phyloP scores from a whole-genome alignment of 1,284 basidiomycete species.

The Cutaneotrichosporon sp. region DNA sequence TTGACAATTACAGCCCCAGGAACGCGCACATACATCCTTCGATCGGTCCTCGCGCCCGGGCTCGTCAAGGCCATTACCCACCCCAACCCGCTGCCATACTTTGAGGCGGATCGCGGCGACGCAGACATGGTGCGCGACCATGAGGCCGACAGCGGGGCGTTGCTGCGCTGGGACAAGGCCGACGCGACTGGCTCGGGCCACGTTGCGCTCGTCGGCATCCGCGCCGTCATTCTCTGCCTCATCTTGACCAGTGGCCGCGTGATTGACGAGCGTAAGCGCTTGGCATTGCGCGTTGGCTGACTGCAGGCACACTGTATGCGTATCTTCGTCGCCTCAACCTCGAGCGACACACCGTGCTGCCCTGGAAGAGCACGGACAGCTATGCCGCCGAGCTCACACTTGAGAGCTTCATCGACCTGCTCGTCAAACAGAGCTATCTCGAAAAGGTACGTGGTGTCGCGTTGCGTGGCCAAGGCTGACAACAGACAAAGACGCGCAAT shows the following conservation, averaged over 20 bases:
- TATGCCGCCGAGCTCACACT: constrained; percentile 30
- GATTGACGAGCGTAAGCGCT: constrained; percentile 36
- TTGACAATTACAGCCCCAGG: constrained; percentile 18
- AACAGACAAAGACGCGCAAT: not conserved
- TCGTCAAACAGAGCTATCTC: constrained; percentile 39
- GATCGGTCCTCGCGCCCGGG: constrained; percentile 30
- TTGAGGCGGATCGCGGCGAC: constrained; percentile 9
- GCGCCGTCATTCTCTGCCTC: constrained; percentile 43
- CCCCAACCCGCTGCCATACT: constrained; percentile 25
- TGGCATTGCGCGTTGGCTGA: not conserved
- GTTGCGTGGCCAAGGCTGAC: not conserved
- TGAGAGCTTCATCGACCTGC: constrained; percentile 41
- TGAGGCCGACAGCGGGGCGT: constrained; percentile 37
- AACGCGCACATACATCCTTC: constrained; percentile 33
- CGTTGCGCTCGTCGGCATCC: constrained; percentile 39
- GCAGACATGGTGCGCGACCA: constrained; percentile 8
- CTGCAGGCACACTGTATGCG: constrained; percentile 29
- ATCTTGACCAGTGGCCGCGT: constrained; percentile 35
- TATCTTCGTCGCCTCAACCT: constrained; percentile 34
- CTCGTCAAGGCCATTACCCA: constrained; percentile 29
- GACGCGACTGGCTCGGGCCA: constrained; percentile 34
- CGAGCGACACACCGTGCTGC: constrained; percentile 37
- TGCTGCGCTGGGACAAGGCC: constrained; percentile 42
- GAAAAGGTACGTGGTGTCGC: constrained; percentile 29
- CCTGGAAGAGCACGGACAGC: constrained; percentile 28